Evolutionary conservation across 176 grass and related monocot species (phyloP).

Genomic region (Hsuehochloa calcarea): DNA sequence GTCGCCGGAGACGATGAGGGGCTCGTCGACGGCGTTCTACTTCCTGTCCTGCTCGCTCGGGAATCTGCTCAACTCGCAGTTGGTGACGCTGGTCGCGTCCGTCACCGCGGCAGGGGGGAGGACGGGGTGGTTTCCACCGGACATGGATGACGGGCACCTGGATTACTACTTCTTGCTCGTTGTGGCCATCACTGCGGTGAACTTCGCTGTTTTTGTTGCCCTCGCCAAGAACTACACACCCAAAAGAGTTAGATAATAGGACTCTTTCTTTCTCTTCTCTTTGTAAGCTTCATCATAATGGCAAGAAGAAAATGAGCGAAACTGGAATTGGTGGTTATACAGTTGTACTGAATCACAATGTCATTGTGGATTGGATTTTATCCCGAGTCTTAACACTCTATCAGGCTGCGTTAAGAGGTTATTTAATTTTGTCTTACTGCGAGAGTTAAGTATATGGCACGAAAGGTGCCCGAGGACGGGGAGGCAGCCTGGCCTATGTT

Average conservation of each 20-base stretch:
- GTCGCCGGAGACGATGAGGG: slow-evolving; percentile 40
- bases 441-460: too few species aligned
- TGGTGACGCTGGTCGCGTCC: slow-evolving; percentile 39
- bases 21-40: slow-evolving; percentile 42
- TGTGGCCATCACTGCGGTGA: background rate
- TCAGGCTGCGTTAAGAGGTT: background rate
- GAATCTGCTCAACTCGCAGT: slow-evolving; percentile 28
- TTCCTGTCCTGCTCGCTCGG: slow-evolving; percentile 32
- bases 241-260: slow-evolving; percentile 10
- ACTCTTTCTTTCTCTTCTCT: background rate
- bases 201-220: slow-evolving; percentile 20
- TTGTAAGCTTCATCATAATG: background rate
- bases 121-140: slow-evolving; percentile 30
- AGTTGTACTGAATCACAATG: background rate
- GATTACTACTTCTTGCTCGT: slow-evolving; percentile 40
- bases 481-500: too few species aligned
- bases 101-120: slow-evolving; percentile 2
- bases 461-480: too few species aligned
- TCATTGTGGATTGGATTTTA: background rate
- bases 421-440: too few species aligned
- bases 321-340: background rate
- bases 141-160: slow-evolving; percentile 38
- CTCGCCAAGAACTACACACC: slow-evolving; percentile 35
- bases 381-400: background rate
- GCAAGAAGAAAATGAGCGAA: background rate